Base-by-base conservation (phyloP, 192 early-diverging fungal species). In the Thamnidium elegans region DNA sequence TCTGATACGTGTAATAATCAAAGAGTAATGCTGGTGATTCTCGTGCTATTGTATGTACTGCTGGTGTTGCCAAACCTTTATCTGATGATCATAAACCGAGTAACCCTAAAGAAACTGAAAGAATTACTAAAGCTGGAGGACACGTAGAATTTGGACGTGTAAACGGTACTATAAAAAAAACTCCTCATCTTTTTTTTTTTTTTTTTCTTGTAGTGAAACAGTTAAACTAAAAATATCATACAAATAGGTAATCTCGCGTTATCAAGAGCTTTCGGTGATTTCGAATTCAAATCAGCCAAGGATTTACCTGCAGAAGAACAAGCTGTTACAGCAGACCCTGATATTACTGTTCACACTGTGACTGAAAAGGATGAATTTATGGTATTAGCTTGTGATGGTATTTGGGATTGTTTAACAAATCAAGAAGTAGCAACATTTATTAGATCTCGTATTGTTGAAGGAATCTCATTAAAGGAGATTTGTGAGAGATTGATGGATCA, bases 101-200 rank as follows among this genome's bases (percentile, higher is more conserved):
- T 9, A 92, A 93, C 74, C 86, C 81, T 77, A 81, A 67, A 15
- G 96, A 98, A 78, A 79, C 81, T 15, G 69, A 82, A 51, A 86
- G 96, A 65, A 98, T 98, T 71, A 78, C 75, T 31, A 83, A 80
- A 3, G 96, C 91, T 43, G 96, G 95, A 55, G 93, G 96, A 19
- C 96, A 94, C 81, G 94, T 98, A 21, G 94, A 98, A 70, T 93
- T 90, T 84, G 93, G 92, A 1, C 88, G 96, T 52, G 96, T 98
- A 50, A 98, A 98, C 77, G 96, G 95, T 84, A n/a, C 11, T 58
- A 15, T 17, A 19, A 7, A 19, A 44, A 34, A 50, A 15, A 62
- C 19, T 3, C 10, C 31, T 30, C 23, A 47, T 53, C 8, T 3
- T 48, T 5, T 1, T 10, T 48, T 19, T 19, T 39, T 15, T 19